Evolutionary conservation across 2,329 filamentous ascomycete genomes (phyloP).

Genomic region (Akanthomyces uredinophilus): DNA sequence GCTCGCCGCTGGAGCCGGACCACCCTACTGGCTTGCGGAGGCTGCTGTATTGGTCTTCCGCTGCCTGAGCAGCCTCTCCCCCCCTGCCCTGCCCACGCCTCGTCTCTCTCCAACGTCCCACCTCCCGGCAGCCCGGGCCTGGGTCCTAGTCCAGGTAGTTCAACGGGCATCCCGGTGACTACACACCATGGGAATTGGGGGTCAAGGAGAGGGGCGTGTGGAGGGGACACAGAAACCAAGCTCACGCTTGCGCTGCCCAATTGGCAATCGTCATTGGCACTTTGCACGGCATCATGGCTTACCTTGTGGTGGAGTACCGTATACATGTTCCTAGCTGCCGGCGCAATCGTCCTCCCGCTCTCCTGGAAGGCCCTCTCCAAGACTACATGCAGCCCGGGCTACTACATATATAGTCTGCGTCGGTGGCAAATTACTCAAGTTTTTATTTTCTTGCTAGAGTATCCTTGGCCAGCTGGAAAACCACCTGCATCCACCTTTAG

Average conservation of each 20-base stretch:
- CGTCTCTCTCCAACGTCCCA: background rate
- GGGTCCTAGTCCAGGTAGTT: background rate
- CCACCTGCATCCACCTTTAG: constrained; percentile 11
- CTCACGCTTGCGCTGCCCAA: constrained; percentile 15
- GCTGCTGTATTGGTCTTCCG: background rate
- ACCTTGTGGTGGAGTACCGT: constrained; percentile 11
- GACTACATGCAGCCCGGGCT: background rate
- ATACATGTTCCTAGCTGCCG: constrained; percentile 7
- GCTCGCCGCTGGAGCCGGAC: background rate
- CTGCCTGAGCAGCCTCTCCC: background rate
- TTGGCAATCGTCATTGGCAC: constrained; percentile 8
- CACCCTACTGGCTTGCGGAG: background rate
- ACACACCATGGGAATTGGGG: background rate
- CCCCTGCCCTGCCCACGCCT: background rate
- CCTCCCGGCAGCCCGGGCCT: constrained; percentile 11
- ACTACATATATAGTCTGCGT: constrained; percentile 14
- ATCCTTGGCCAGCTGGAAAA: constrained; percentile 13
- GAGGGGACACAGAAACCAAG: constrained; percentile 7
- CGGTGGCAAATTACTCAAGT: constrained; percentile 7
- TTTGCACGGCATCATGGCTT: constrained; percentile 13
- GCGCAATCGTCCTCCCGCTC: background rate
- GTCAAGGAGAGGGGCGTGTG: constrained; percentile 4
- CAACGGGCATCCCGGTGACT: constrained; percentile 1
- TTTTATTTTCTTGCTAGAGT: background rate
- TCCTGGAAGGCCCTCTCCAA: constrained; percentile 6